Evolutionary conservation across 305 asterid species (phyloP).

Genomic region (Solanum chacoense): DNA sequence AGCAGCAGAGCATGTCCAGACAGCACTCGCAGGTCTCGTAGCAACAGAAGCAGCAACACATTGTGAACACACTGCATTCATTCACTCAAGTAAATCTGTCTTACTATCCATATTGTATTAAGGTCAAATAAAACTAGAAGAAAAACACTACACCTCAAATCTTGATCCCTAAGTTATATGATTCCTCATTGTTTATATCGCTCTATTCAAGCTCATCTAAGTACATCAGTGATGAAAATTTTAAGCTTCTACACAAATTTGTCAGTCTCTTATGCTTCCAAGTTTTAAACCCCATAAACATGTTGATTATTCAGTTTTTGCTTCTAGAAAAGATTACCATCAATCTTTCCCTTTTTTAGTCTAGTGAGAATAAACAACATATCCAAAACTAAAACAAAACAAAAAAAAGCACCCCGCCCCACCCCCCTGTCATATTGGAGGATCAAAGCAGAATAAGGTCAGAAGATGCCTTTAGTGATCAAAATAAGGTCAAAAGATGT

Average conservation of each 20-base stretch:
- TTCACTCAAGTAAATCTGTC: not conserved
- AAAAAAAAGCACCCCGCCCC: not conserved
- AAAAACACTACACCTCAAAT: not conserved
- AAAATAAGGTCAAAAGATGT: not conserved
- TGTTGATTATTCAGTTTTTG: not conserved
- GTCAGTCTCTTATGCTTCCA: not conserved
- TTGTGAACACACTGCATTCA: conserved; percentile 17
- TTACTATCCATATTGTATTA: not conserved
- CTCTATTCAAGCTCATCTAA: not conserved
- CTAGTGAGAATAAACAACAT: not conserved
- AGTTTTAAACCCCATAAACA: not conserved
- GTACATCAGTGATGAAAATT: not conserved
- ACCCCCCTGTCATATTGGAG: not conserved
- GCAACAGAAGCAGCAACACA: conserved; percentile 32
- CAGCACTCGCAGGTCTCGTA: conserved; percentile 24
- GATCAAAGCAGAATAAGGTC: not conserved
- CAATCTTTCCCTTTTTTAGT: not conserved
- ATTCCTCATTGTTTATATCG: not conserved
- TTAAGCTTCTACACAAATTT: not conserved
- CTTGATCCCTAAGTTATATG: not conserved
- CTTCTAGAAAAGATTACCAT: not conserved
- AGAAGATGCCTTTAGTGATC: not conserved
- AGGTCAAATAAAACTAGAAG: not conserved
- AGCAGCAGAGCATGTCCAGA: conserved; percentile 22
- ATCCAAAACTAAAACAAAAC: not conserved